A percentile compares a stretch with the other conserved stretches of the same genome.
phyloP scores from a whole-genome alignment of 164 flowering plant genomes.

The Macadamia integrifolia region DNA sequence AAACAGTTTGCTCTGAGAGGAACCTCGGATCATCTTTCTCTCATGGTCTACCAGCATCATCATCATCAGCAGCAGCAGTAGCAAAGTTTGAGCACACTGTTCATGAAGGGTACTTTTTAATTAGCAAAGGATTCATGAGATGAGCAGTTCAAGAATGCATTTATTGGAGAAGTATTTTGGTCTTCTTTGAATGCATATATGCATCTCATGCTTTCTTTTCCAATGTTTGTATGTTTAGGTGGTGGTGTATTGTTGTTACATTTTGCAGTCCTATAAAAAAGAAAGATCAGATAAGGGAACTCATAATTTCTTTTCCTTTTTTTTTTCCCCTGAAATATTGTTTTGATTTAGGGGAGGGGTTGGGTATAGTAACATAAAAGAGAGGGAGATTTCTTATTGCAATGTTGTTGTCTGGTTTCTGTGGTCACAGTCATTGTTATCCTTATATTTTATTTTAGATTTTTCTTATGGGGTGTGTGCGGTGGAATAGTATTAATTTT shows the following conservation, averaged over 20 bases:
- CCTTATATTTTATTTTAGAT: not conserved
- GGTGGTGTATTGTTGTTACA: conserved; percentile 20
- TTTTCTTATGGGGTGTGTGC: too few species aligned
- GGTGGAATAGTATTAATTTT: too few species aligned
- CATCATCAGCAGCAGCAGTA: conserved; percentile 3
- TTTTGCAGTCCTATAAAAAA: conserved; percentile 16
- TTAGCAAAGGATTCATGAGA: not conserved
- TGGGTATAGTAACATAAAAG: conserved; percentile 33
- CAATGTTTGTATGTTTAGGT: conserved; percentile 20
- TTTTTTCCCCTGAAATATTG: not conserved
- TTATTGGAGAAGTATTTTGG: conserved; percentile 21
- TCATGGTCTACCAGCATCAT: conserved; percentile 15
- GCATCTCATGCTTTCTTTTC: conserved; percentile 16
- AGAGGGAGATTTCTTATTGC: conserved; percentile 26
- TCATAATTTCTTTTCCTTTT: conserved; percentile 12
- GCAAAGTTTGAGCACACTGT: not conserved
- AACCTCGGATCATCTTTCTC: conserved; percentile 76
- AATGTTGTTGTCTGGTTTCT: conserved; percentile 17
- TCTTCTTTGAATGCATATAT: conserved; percentile 22
- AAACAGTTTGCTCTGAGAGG: conserved; percentile 68
- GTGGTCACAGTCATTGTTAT: conserved; percentile 12
- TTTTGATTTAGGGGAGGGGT: conserved; percentile 19
- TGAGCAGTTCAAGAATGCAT: conserved; percentile 6
- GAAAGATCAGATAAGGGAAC: conserved; percentile 22
- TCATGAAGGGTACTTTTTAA: conserved; percentile 4